Evolutionary conservation across 2,329 filamentous ascomycete genomes (phyloP), one percentile per base, ranked within the genome.

Genomic region (Metarhizium anisopliae): DNA sequence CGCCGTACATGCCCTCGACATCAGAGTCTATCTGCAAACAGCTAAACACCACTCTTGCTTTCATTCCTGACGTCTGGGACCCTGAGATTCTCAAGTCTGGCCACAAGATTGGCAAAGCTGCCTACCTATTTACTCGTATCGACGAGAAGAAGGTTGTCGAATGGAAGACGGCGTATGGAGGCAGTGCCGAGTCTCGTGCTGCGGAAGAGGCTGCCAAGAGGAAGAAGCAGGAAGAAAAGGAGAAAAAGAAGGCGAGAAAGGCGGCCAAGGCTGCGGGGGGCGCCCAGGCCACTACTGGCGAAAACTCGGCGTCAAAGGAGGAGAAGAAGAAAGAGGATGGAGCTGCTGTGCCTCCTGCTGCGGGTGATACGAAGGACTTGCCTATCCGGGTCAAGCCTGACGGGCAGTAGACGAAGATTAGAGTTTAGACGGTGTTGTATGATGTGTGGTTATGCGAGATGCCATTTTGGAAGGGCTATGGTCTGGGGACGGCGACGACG

Each of bases 1-100:
- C 84, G 53, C 92, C 92, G 0, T 96, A 93, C 73, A 89, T 96
- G 78, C 91, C 90, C 45, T 80, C 80, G n/a, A 92, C 87, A 8
- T 79, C 87, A 3, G 79, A 79, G 58, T 83, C 83, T 36, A 96
- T 96, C 63, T 82, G 90, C 61, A 72, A 81, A 59, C 93, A 96
- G 74, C 81, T 97, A 32, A 82, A 50, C 68, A 82, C 54, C 60
- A 69, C 57, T 72, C 81, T 65, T 71, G 61, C 57, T 79, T 59
- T 62, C 58, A 59, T 68, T 51, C 86, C 88, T 1, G 81, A 86
- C 59, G 77, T 75, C 49, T 94, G 89, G 86, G 66, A 68, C 18
- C 71, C 73, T n/a, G 77, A 82, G 59, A 72, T 77, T 2, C 74
- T 94, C 61, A 78, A 83, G 64, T 79, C 86, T 1, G 88, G 87